A percentile compares a stretch with the other conserved stretches of the same genome.
These are phyloP conservation scores for Aspergillus pseudoglaucus DNA, from an alignment of 2,329 filamentous ascomycete genomes.

Conservation along the genomic window DNA sequence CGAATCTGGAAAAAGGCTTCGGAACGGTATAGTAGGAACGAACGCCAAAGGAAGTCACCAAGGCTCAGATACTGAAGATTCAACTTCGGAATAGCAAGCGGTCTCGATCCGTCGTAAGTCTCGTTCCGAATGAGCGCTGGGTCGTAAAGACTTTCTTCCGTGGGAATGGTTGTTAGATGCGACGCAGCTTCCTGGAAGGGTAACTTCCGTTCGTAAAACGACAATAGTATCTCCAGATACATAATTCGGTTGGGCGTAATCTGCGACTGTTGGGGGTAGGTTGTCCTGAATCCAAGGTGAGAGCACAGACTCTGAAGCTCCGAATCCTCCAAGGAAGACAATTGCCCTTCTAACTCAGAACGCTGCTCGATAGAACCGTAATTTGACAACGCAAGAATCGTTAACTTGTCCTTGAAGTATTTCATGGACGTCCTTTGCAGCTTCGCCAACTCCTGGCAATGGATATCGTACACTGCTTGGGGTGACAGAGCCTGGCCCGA, in stretches of 20 bases:
- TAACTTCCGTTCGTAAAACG: conserved; percentile 66
- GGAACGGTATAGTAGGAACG: conserved; percentile 78
- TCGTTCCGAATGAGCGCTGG: conserved; percentile 72
- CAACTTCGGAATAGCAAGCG: conserved; percentile 85
- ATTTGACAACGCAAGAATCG: conserved; percentile 86
- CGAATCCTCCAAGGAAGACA: conserved; percentile 64
- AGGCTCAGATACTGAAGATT: conserved; percentile 94
- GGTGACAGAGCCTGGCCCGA: conserved; percentile 69
- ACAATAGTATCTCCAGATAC: conserved; percentile 61
- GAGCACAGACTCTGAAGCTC: conserved; percentile 66
- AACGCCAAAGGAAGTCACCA: conserved; percentile 94
- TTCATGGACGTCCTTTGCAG: conserved; percentile 73
- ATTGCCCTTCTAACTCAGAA: conserved; percentile 67
- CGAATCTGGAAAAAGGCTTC: conserved; percentile 92
- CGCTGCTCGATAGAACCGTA: conserved; percentile 80
- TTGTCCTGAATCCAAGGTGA: conserved; percentile 68
- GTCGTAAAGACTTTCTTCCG: conserved; percentile 74
- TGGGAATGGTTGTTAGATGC: conserved; percentile 71
- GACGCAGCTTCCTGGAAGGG: conserved; percentile 76
- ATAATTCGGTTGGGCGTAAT: conserved; percentile 54
- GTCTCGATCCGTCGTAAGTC: conserved; percentile 76
- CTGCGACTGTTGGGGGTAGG: conserved; percentile 67
- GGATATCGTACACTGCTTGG: conserved; percentile 68
- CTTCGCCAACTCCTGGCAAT: conserved; percentile 69
- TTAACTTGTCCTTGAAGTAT: conserved; percentile 81